Evolutionary conservation across 495 filamentous ascomycete genomes (phyloP), one percentile per base, ranked within the genome.

Genomic region (Daldinia decipiens): DNA sequence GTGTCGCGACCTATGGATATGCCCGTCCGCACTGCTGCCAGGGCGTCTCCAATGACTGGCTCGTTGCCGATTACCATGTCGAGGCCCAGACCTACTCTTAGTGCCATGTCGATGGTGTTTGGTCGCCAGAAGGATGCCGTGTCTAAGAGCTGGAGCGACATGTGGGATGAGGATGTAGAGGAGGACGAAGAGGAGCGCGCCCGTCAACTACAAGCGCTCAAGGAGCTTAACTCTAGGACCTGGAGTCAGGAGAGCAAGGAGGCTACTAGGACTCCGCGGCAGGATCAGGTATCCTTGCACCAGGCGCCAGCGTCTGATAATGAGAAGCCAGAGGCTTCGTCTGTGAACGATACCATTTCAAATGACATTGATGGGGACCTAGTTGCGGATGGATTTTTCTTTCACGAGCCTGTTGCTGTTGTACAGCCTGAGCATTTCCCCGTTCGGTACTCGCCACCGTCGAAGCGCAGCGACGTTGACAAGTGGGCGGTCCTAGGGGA

Each of bases 121-220:
- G 92, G 92, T 27, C 90, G 88, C 76, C 88, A 91, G 76, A 86
- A 86, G 68, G 87, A 91, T 3, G 81, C 87, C 19, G 91, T 94
- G 11, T 95, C 94, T 29, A 97, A 98, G 88, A 98, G 94, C 84
- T 98, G 94, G 94, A 95, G 93, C 72, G 94, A 98, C 80, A 84
- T 98, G 70, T 98, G 92, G 90, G 94, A 97, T 62, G 94, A 97
- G 78, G 94, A 97, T 59, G 86, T 84, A 29, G 89, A 91, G 70
- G 90, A 95, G 70, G 80, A 82, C 56, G 80, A 86, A 52, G 85
- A 86, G 17, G 87, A 92, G 77, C 82, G 83, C 50, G 85, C 88
- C 62, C 85, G 87, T 53, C 85, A 85, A 15, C 60, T 91, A 55
- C 82, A 89, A 69, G 78, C 85, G 62, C 85, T 90, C 38, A 90